Conservation (phyloP, 805 yeast species). For the Candida andamanensis region DNA sequence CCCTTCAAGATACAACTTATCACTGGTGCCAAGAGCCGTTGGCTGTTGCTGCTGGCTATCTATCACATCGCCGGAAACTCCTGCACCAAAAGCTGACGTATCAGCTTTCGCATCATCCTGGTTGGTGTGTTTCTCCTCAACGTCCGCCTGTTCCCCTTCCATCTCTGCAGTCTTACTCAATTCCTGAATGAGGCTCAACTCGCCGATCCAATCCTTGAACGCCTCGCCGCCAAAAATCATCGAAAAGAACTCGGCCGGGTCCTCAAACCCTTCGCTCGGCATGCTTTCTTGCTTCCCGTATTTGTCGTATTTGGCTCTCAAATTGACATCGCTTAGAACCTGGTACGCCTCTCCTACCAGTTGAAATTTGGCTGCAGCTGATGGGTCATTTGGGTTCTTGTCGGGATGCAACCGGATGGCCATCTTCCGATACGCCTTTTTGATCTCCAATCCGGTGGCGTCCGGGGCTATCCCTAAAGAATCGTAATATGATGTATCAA, state of each 20-base stretch:
- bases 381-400: constrained; percentile 42
- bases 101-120: background rate
- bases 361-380: constrained; percentile 40
- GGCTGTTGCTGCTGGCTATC: background rate
- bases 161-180: constrained; percentile 39
- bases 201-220: constrained; percentile 82
- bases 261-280: constrained; percentile 60
- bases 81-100: background rate
- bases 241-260: constrained; percentile 79
- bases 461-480: constrained; percentile 27
- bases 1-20: constrained; percentile 5
- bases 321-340: constrained; percentile 59
- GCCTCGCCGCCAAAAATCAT: constrained; percentile 82
- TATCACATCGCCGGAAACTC: background rate
- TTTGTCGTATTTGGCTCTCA: constrained; percentile 67
- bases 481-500: constrained; percentile 41
- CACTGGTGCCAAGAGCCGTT: background rate
- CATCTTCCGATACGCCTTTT: constrained; percentile 42
- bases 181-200: constrained; percentile 48
- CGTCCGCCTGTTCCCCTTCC: constrained; percentile 30
- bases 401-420: constrained; percentile 42
- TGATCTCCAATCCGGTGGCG: constrained; percentile 40
- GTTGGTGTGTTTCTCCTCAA: constrained; percentile 19
- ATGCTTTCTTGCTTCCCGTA: constrained; percentile 70
- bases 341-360: constrained; percentile 70